These are phyloP conservation scores for Sechiopsis laciniata DNA, from an alignment of 306 rosid genomes.

Conservation along the genomic window DNA sequence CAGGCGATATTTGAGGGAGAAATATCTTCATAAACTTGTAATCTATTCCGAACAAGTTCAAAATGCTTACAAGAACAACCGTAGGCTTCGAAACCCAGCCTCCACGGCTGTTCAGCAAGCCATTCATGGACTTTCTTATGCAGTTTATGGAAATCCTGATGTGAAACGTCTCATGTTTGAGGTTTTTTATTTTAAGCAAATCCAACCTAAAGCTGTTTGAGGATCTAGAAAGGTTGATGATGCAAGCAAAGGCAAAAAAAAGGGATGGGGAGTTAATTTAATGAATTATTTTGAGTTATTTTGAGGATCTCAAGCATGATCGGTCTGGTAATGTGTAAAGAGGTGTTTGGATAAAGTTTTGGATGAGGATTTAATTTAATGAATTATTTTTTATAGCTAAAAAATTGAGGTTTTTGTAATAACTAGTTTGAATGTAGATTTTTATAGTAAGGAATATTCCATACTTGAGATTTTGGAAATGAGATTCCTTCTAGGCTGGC, in stretches of 20 bases:
- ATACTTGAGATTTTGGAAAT: too few species aligned
- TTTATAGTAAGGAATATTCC: too few species aligned
- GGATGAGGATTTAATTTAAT: too few species aligned
- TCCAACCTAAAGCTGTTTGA: conserved; percentile 78
- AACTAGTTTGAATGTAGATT: too few species aligned
- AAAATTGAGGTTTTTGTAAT: too few species aligned
- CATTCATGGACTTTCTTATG: conserved; percentile 78
- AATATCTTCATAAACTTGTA: conserved; percentile 55
- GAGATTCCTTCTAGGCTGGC: too few species aligned
- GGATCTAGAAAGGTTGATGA: conserved; percentile 7
- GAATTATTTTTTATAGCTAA: too few species aligned
- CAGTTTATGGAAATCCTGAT: conserved; percentile 86
- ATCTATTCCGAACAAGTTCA: conserved; percentile 53
- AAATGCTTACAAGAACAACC: conserved; percentile 63
- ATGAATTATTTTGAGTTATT: too few species aligned
- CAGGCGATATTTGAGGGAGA: conserved; percentile 77
- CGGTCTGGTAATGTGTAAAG: too few species aligned
- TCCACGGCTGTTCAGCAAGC: conserved; percentile 89
- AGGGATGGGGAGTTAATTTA: too few species aligned
- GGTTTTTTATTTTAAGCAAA: conserved; percentile 86
- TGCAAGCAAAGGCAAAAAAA: background rate
- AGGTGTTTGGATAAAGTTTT: too few species aligned
- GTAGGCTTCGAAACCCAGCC: conserved; percentile 73
- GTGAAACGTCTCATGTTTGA: conserved; percentile 91
- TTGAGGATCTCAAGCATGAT: too few species aligned